These are phyloP conservation scores for Rauvolfia tetraphylla DNA, from an alignment of 257 asterid species.

Conservation along the genomic window DNA sequence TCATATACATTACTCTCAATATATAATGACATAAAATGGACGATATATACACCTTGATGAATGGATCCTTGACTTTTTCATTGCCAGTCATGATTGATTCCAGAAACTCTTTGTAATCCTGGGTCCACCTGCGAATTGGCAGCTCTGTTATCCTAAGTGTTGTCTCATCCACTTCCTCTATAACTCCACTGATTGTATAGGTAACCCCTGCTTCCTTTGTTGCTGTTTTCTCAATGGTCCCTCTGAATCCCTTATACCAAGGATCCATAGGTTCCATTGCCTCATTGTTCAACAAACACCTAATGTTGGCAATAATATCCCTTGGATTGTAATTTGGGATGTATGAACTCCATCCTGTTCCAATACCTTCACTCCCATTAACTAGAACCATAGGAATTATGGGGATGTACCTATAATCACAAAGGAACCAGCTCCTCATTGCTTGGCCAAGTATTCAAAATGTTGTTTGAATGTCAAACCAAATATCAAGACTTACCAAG, in stretches of 20 bases:
- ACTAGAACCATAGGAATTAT: slow-evolving; percentile 84
- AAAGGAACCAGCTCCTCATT: slow-evolving; percentile 17
- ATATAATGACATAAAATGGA: neutral
- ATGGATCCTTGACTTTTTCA: slow-evolving; percentile 74
- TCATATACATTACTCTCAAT: neutral
- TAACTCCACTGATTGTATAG: slow-evolving; percentile 66
- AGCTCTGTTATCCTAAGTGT: slow-evolving; percentile 74
- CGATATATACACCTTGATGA: slow-evolving; percentile 60
- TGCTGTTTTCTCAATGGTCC: slow-evolving; percentile 63
- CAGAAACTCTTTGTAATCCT: slow-evolving; percentile 85
- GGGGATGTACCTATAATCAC: slow-evolving; percentile 69
- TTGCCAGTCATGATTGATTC: slow-evolving; percentile 68
- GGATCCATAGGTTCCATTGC: slow-evolving; percentile 80
- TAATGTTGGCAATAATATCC: slow-evolving; percentile 73
- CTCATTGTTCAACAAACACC: slow-evolving; percentile 67
- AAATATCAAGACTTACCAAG: slow-evolving; percentile 49
- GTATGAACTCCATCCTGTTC: slow-evolving; percentile 95
- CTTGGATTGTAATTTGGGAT: slow-evolving; percentile 87
- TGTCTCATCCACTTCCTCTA: slow-evolving; percentile 69
- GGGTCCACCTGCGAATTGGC: slow-evolving; percentile 89
- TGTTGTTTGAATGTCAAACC: neutral
- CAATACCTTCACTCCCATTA: slow-evolving; percentile 99
- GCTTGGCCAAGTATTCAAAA: neutral
- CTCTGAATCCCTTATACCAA: slow-evolving; percentile 89
- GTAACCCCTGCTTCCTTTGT: slow-evolving; percentile 57